Evolutionary conservation across 306 rosid species (phyloP).

Genomic region (Parietaria judaica): DNA sequence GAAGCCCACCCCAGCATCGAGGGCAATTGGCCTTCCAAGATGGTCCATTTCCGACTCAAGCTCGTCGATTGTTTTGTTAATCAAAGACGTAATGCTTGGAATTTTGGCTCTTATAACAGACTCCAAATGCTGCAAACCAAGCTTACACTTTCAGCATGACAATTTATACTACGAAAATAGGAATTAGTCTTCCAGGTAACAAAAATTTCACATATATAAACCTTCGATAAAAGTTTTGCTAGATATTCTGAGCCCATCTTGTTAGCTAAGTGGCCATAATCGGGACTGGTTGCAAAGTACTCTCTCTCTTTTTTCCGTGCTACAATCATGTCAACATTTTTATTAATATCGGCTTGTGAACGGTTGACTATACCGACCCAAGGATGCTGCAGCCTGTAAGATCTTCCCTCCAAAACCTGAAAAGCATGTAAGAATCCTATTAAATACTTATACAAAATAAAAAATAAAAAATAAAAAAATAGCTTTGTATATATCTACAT

Average conservation of each 20-base stretch:
- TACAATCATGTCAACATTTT: slow-evolving; percentile 75
- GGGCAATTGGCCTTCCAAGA: slow-evolving; percentile 80
- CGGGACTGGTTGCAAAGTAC: slow-evolving; percentile 87
- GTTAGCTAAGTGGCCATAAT: slow-evolving; percentile 77
- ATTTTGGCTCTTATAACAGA: slow-evolving; percentile 65
- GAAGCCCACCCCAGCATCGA: slow-evolving; percentile 79
- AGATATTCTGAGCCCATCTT: slow-evolving; percentile 98
- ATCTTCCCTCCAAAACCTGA: slow-evolving; percentile 94
- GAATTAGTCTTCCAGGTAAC: neutral
- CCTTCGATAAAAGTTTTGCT: slow-evolving; percentile 95
- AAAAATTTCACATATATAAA: slow-evolving; percentile 13
- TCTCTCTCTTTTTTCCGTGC: slow-evolving; percentile 91
- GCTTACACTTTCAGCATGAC: slow-evolving; percentile 21
- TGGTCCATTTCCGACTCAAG: slow-evolving; percentile 87
- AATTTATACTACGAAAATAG: slow-evolving; percentile 2
- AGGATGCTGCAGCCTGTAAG: slow-evolving; percentile 80
- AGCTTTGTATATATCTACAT: neutral
- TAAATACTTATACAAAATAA: neutral
- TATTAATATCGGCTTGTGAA: slow-evolving; percentile 94
- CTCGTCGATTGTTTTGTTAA: slow-evolving; percentile 78
- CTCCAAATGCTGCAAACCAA: slow-evolving; percentile 67
- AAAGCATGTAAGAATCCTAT: neutral
- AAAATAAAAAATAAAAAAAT: too few relatives aligned
- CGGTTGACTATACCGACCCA: slow-evolving; percentile 99
- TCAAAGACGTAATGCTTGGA: slow-evolving; percentile 71